A percentile compares a stretch with the other conserved stretches of the same genome.
These are phyloP conservation scores for Trametes pubescens DNA, from an alignment of 1,284 basidiomycete species.

Conservation along the genomic window DNA sequence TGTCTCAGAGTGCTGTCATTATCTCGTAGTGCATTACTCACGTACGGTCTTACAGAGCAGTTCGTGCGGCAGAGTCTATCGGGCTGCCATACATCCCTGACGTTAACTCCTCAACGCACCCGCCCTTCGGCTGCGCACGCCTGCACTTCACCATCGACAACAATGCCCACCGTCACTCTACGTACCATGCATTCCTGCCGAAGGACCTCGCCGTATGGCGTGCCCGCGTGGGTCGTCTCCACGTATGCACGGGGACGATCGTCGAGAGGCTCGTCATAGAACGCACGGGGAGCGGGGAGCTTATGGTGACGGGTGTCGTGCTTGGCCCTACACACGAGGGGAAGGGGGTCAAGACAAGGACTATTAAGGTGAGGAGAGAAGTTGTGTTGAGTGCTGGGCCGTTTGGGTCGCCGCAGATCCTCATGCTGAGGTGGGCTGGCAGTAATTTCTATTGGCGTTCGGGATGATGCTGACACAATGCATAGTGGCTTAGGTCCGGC, in stretches of 20 bases:
- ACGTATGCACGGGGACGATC: slow-evolving; percentile 42
- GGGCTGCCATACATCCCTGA: slow-evolving; percentile 44
- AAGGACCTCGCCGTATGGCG: slow-evolving; percentile 27
- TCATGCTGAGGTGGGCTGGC: slow-evolving; percentile 47
- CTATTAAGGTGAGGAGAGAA: slow-evolving; percentile 35
- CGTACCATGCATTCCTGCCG: slow-evolving; percentile 44
- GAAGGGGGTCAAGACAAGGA: slow-evolving; percentile 26
- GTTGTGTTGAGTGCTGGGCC: slow-evolving; percentile 45
- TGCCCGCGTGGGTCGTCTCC: slow-evolving; percentile 29
- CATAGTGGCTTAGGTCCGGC: slow-evolving; percentile 61
- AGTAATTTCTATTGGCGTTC: slow-evolving; percentile 17
- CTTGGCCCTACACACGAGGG: slow-evolving; percentile 21
- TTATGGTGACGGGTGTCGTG: slow-evolving; percentile 26
- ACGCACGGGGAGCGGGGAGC: slow-evolving; percentile 13
- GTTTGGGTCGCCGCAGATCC: slow-evolving; percentile 50
- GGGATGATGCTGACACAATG: slow-evolving; percentile 53
- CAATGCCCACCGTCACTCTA: slow-evolving; percentile 38
- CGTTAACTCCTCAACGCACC: slow-evolving; percentile 39
- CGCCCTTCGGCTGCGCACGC: slow-evolving; percentile 35
- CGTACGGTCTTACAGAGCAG: slow-evolving; percentile 17
- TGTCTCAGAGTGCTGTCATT: not conserved
- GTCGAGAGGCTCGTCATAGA: slow-evolving; percentile 36
- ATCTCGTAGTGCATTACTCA: not conserved
- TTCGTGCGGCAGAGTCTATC: slow-evolving; percentile 29
- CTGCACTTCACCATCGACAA: slow-evolving; percentile 42